phyloP scores from a whole-genome alignment of 768 basidiomycete species.

The Calocybe indica region DNA sequence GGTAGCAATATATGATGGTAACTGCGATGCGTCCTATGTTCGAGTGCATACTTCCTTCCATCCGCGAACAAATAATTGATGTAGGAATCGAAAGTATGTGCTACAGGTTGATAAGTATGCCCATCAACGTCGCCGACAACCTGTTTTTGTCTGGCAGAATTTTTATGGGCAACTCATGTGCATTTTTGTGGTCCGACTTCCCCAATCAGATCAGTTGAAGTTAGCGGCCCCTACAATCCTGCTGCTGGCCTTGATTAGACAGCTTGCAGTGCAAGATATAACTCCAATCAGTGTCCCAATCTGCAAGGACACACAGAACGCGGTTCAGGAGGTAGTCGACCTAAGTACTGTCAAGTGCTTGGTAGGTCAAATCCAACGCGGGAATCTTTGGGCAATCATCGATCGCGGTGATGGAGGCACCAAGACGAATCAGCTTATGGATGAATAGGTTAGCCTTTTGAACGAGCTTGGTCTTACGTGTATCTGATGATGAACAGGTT shows the following conservation, averaged over 20 bases:
- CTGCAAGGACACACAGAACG: too few species aligned
- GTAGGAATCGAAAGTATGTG: too few species aligned
- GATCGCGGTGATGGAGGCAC: background rate
- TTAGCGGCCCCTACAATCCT: too few species aligned
- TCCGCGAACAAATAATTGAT: too few species aligned
- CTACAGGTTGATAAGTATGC: background rate
- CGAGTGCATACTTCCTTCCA: background rate
- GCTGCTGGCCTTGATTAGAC: too few species aligned
- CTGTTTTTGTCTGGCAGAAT: background rate
- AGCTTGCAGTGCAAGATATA: background rate
- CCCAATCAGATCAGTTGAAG: background rate
- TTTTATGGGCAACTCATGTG: background rate
- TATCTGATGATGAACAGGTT: too few species aligned
- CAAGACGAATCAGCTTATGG: too few species aligned
- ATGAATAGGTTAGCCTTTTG: too few species aligned
- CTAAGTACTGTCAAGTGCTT: background rate
- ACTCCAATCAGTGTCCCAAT: background rate
- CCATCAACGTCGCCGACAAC: background rate
- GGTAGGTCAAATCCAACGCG: background rate
- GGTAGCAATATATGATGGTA: background rate
- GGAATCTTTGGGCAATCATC: background rate
- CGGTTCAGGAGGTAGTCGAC: too few species aligned
- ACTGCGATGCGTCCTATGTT: constrained; percentile 1
- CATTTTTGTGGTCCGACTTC: background rate
- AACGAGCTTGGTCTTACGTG: too few species aligned